Conservation (phyloP, 805 yeast genomes). For the Hyphopichia homilentoma region DNA sequence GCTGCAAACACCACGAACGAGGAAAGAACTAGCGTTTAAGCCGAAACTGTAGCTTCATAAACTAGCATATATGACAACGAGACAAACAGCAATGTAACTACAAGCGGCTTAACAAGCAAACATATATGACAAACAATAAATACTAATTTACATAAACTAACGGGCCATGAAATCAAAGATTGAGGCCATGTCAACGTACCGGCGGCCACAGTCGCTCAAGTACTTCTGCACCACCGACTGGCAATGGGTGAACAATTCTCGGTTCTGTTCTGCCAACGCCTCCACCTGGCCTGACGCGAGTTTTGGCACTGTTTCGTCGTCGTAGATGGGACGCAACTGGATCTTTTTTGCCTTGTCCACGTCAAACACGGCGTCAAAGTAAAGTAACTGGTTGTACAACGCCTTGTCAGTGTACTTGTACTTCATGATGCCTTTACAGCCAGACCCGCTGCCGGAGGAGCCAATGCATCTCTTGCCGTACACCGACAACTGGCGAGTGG, state of each 20-base stretch:
- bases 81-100: too few relatives aligned
- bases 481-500: conserved; percentile 82
- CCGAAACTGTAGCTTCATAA: too few relatives aligned
- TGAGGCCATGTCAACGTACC: conserved; percentile 80
- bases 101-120: too few relatives aligned
- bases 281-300: conserved; percentile 53
- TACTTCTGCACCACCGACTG: conserved; percentile 66
- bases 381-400: conserved; percentile 81
- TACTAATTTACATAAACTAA: neutral
- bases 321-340: conserved; percentile 52
- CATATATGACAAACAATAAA: conserved; percentile 2
- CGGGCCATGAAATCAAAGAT: conserved; percentile 62
- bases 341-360: conserved; percentile 67
- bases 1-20: too few relatives aligned
- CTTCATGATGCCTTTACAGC: conserved; percentile 78
- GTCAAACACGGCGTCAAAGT: conserved; percentile 76
- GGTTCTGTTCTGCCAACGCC: conserved; percentile 78
- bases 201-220: conserved; percentile 76
- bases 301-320: conserved; percentile 16
- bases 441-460: conserved; percentile 53
- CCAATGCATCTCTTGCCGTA: conserved; percentile 86
- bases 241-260: conserved; percentile 52
- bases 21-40: too few relatives aligned
- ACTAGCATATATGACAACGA: too few relatives aligned
- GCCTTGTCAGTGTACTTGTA: conserved; percentile 74